A percentile compares a stretch with the other conserved stretches of the same genome.
These are phyloP conservation scores for Exsudoporus floridanus DNA, from an alignment of 1,284 basidiomycete genomes.

Conservation along the genomic window DNA sequence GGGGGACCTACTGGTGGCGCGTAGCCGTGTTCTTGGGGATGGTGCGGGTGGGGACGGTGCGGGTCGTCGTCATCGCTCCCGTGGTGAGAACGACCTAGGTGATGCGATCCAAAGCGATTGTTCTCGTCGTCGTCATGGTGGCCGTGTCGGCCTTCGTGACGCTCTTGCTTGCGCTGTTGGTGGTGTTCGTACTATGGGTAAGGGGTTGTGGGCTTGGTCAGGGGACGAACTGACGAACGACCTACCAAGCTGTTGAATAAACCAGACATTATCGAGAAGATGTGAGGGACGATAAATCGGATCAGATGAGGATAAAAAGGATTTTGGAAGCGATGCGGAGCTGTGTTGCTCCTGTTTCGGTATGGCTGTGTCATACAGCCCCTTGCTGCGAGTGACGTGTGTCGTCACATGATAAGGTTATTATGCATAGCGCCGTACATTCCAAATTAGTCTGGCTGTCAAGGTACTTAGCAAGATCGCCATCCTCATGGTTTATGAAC, in stretches of 20 bases:
- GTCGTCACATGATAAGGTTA: neutral
- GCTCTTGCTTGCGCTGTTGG: constrained; percentile 17
- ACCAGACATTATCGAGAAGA: constrained; percentile 18
- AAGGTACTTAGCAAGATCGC: too few species aligned
- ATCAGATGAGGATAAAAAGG: neutral
- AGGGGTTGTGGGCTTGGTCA: neutral
- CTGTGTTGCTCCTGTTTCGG: neutral
- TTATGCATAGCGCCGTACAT: neutral
- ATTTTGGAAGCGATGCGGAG: constrained; percentile 3
- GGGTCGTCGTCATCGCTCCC: constrained; percentile 3
- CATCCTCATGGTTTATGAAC: constrained; percentile 8
- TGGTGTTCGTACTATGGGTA: constrained; percentile 8
- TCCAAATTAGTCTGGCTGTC: neutral
- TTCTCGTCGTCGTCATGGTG: neutral
- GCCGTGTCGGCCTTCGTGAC: constrained; percentile 7
- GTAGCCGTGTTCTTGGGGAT: neutral
- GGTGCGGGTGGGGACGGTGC: neutral
- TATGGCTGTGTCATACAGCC: neutral
- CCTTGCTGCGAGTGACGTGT: neutral
- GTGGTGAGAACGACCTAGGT: neutral
- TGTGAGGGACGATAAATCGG: neutral
- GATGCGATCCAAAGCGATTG: neutral
- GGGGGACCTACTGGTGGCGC: constrained; percentile 15
- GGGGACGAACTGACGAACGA: neutral
- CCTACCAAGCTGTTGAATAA: constrained; percentile 5